Evolutionary conservation across 805 yeast species (phyloP).

Genomic region (Jamesozyma spencerorum): DNA sequence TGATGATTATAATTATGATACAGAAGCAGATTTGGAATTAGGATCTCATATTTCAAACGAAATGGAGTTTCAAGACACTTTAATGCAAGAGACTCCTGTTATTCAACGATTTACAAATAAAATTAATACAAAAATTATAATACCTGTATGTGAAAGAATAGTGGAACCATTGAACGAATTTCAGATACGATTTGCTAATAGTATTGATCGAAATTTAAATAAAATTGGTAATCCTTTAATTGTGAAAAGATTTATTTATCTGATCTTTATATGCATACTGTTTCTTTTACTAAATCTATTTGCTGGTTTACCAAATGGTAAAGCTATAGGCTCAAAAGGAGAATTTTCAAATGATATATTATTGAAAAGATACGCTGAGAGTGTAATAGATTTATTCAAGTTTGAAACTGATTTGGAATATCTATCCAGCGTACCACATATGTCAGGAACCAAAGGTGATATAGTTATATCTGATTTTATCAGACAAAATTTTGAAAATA

Average conservation of each 20-base stretch:
- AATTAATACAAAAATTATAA: slow-evolving; percentile 7
- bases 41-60: slow-evolving; percentile 43
- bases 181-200: slow-evolving; percentile 8
- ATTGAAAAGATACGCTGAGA: slow-evolving; percentile 38
- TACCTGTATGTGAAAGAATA: slow-evolving; percentile 16
- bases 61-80: slow-evolving; percentile 5
- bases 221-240: slow-evolving; percentile 74
- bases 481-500: slow-evolving; percentile 44
- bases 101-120: slow-evolving; percentile 12
- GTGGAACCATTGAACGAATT: slow-evolving; percentile 30
- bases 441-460: slow-evolving; percentile 85
- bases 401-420: slow-evolving; percentile 62
- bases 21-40: slow-evolving; percentile 36
- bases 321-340: slow-evolving; percentile 35
- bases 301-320: slow-evolving; percentile 39
- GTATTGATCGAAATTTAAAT: slow-evolving; percentile 48
- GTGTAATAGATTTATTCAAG: slow-evolving; percentile 42
- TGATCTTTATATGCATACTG: slow-evolving; percentile 45
- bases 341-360: slow-evolving; percentile 46
- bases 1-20: background rate
- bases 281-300: slow-evolving; percentile 47
- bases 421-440: slow-evolving; percentile 67
- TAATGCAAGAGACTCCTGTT: background rate
- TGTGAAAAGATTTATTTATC: slow-evolving; percentile 62
- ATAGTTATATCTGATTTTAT: slow-evolving; percentile 56